phyloP scores from a whole-genome alignment of 2,329 filamentous ascomycete species.

The Calonectria pteridis region DNA sequence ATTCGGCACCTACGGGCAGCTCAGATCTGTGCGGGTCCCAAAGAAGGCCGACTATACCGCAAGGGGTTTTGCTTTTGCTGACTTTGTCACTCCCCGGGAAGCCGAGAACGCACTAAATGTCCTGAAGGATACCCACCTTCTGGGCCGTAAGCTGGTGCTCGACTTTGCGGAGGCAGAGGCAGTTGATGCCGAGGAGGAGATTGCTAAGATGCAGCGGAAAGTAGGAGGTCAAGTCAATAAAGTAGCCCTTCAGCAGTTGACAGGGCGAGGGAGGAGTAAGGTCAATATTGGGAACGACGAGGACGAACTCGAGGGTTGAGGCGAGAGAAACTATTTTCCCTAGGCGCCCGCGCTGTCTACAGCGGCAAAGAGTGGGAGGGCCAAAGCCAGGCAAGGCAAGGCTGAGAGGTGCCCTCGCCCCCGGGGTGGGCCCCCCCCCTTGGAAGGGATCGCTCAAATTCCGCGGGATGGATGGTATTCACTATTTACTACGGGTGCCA shows the following conservation, averaged over 20 bases:
- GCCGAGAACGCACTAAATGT: constrained; percentile 92
- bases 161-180: constrained; percentile 92
- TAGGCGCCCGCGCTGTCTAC: neutral
- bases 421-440: constrained; percentile 40
- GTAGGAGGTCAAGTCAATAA: constrained; percentile 91
- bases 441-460: constrained; percentile 40
- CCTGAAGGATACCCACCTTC: constrained; percentile 90
- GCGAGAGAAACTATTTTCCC: constrained; percentile 37
- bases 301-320: constrained; percentile 62
- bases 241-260: constrained; percentile 90
- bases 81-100: constrained; percentile 92
- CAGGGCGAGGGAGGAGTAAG: constrained; percentile 84
- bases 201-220: constrained; percentile 97
- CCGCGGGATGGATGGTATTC: constrained; percentile 33
- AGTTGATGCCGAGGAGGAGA: constrained; percentile 93
- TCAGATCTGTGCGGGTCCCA: constrained; percentile 92
- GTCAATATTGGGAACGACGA: constrained; percentile 85
- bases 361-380: constrained; percentile 5
- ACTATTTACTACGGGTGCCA: constrained; percentile 32
- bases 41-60: constrained; percentile 93
- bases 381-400: constrained; percentile 34
- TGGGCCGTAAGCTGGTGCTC: constrained; percentile 89
- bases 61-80: constrained; percentile 96
- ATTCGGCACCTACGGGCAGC: constrained; percentile 90
- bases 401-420: constrained; percentile 40